Base-by-base conservation (phyloP, 208 protist species). In the Leishmania major region DNA sequence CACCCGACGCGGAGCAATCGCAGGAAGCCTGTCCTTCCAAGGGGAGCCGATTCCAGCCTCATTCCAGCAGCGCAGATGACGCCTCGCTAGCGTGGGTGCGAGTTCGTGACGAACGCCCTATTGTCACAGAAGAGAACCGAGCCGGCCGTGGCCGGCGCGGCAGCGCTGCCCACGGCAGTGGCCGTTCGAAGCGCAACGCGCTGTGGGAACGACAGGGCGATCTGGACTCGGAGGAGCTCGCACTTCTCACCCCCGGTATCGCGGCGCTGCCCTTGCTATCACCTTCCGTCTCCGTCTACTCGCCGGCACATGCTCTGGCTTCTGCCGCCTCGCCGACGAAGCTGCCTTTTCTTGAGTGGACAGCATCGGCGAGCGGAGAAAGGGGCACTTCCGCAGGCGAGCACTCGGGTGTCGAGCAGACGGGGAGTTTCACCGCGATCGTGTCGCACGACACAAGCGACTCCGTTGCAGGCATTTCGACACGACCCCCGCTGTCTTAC, bases 121-220 rank as follows among this genome's bases (percentile, higher is more conserved):
- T 35, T 74, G 25, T 40, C 45, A 13, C 70, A 22, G 28, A 78
- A 45, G 43, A 71, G 64, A 72, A 51, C 37, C 62, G 11, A 3
- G 7, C 49, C 28, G 72, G 11, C 3, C 8, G 80, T 25, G 1
- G 62, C 43, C 37, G 75, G n/a, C 53, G 67, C 22, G n/a, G 71
- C 51, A 70, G 37, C 57, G 57, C 69, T 55, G 3, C 5, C 17
- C 25, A 47, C 19, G 13, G 43, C 51, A 19, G 53, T 25, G 45
- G 57, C 2, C 59, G 57, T n/a, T 72, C 47, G 19, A 80, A 74
- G 59, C 66, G 62, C 43, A 72, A 37, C 10, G 83, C 51, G 8
- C 59, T 86, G 47, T 86, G 83, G 83, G 74, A 82, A 60, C 83
- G 78, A 35, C 83, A 86, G 35, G 83, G 75, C 47, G 83, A 86